A percentile compares a stretch with the other conserved stretches of the same genome.
These are phyloP conservation scores for Persicaria maculosa DNA, from an alignment of 148 eudicot genomes.

Conservation along the genomic window DNA sequence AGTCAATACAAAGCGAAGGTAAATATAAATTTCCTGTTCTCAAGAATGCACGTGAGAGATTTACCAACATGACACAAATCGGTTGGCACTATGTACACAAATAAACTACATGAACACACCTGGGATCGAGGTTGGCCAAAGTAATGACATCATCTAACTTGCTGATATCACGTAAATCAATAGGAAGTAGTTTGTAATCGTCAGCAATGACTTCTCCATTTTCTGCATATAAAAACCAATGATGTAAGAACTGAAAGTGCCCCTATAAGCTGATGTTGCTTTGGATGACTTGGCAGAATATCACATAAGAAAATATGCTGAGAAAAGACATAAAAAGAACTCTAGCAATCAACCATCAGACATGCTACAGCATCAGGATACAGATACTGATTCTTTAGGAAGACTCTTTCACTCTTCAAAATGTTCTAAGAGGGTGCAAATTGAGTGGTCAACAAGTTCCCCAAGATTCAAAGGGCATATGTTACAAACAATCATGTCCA, in stretches of 20 bases:
- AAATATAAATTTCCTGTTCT: neutral
- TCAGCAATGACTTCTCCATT: constrained; percentile 77
- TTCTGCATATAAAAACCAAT: constrained; percentile 39
- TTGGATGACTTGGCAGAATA: neutral
- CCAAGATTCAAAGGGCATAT: neutral
- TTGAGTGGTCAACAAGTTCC: neutral
- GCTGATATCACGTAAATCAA: constrained; percentile 72
- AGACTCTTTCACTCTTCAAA: neutral
- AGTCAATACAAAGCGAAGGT: neutral
- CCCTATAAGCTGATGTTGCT: neutral
- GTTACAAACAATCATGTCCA: neutral
- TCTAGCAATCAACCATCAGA: too few species aligned
- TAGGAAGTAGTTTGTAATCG: constrained; percentile 89
- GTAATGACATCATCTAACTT: constrained; percentile 53
- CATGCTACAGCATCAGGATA: neutral
- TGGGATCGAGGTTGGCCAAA: constrained; percentile 74
- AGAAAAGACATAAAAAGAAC: neutral
- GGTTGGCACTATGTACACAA: neutral
- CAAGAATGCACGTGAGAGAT: neutral
- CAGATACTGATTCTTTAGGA: neutral
- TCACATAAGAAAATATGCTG: neutral
- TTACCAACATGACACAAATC: neutral
- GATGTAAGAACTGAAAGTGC: neutral
- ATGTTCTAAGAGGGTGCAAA: neutral
- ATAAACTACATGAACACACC: constrained; percentile 41